Base-by-base conservation (phyloP, 164 flowering plant species). In the Vitis riparia region DNA sequence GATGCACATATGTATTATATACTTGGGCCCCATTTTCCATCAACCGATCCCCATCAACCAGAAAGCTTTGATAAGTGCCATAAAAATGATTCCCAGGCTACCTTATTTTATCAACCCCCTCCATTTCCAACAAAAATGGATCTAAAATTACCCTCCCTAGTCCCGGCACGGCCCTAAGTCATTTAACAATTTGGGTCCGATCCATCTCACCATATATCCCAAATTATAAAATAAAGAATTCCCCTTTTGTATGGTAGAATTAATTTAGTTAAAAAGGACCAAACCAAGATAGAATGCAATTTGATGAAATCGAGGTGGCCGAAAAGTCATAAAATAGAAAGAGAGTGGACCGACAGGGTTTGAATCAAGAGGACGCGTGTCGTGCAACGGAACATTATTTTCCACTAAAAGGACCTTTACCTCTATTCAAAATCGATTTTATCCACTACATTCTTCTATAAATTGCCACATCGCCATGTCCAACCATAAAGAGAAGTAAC, bases 291-390 rank as follows among this genome's bases (percentile, higher is more conserved):
- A 37, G 44, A 37, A 37, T 37, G 44, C 44, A 37, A 37, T 37
- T 37, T 37, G 19, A 59, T 61, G 59, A 69, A 59, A 69, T 71
- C 50, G 49, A 52, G 61, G 55, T 62, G 61, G 55, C 56, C 48
- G 11, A 63, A 71, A 71, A 56, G 12, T 51, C 48, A 12, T 3
- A n/a, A 59, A 37, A 52, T n/a, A 49, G 52, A 27, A 37, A 37
- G 23, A 55, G 13, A 11, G 50, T 50, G 29, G 63, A 27, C 61
- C 60, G 55, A 44, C 73, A 68, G 62, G 12, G 44, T 44, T 17
- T 1, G 29, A 19, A 27, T 0, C 51, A 56, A 50, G 32, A 66
- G 3, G 78, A 75, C 80, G 68, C 75, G 80, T 75, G 80, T 66
- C 59, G 9, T n/a, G 72, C 82, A 72, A 65, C 44, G 30, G 50